phyloP scores from a whole-genome alignment of 441 rosid species.

The Hypseocharis bilobata region DNA sequence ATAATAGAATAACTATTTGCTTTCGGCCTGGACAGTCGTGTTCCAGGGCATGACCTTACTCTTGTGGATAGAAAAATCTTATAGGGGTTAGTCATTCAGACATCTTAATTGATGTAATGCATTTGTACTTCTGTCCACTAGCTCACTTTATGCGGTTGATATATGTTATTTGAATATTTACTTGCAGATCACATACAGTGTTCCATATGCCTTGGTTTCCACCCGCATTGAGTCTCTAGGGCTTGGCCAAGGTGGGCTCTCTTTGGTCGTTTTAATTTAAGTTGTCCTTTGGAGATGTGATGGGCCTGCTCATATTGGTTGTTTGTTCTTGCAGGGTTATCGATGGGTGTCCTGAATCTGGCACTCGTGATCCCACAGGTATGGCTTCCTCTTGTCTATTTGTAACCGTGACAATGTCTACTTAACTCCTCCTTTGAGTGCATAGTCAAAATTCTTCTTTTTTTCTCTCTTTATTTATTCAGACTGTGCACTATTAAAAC shows the following conservation, averaged over 20 bases:
- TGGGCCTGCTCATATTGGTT: constrained; percentile 19
- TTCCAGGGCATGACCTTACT: background rate
- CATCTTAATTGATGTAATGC: background rate
- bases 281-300: constrained; percentile 12
- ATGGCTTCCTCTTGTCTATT: constrained; percentile 16
- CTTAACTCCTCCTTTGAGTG: no score
- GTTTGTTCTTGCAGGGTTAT: constrained; percentile 54
- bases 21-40: background rate
- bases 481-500: background rate
- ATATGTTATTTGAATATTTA: constrained; percentile 13
- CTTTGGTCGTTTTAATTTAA: constrained; percentile 12
- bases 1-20: background rate
- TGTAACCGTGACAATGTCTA: no score
- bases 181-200: constrained; percentile 83
- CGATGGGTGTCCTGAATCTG: constrained; percentile 88
- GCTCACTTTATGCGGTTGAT: background rate
- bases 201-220: constrained; percentile 88
- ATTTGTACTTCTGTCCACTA: no score
- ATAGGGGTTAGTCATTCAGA: background rate
- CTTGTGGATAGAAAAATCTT: no score
- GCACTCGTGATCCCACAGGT: constrained; percentile 96
- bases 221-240: constrained; percentile 78
- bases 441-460: background rate
- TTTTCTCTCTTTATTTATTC: background rate
- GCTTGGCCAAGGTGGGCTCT: constrained; percentile 77